Evolutionary conservation across 164 flowering plant species (phyloP), one percentile per base, ranked within the genome.

Genomic region (Berberis thunbergii): DNA sequence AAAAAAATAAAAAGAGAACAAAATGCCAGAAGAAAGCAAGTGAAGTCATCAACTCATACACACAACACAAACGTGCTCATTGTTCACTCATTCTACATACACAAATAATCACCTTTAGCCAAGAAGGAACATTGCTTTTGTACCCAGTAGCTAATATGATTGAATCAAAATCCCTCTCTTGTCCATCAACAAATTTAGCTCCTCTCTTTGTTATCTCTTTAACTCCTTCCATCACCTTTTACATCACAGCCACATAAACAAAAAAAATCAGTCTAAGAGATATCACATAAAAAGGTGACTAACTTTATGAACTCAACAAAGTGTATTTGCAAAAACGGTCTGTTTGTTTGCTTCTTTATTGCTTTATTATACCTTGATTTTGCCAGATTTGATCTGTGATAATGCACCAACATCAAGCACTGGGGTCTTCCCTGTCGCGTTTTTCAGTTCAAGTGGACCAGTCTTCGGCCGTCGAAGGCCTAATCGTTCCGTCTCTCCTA

Each of bases 381-480:
- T 84, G 1, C 96, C 94, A 38, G 89, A 73, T 73, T 78, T 84
- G 58, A 95, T 91, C 56, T 72, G 79, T 0, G 91, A 78, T 1
- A 95, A 53, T 2, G 97, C 91, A 1, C 99, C 97, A 8, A 84
- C 86, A 49, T 94, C 99, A 9, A 94, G 87, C 41, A 95, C 99
- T 0, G 99, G 99, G 4, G 97, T 86, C 70, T 91, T 95, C 4
- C 99, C 99, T 54, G 97, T 84, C 60, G 75, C 82, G 62, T 86
- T 86, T 66, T 95, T 95, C 53, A 91, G 96, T 82, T 91, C 96
- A 11, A 94, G 60, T 13, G 99, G 99, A n/a, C 99, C 99, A 50
- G 86, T 84, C 76, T 89, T 91, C 2, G 99, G 97, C 41, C 99
- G 68, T 40, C 77, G 77, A 71, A 94, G 86, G 45, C 99, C 99